Evolutionary conservation across 495 filamentous ascomycete species (phyloP).

Genomic region (Neurospora sp.): DNA sequence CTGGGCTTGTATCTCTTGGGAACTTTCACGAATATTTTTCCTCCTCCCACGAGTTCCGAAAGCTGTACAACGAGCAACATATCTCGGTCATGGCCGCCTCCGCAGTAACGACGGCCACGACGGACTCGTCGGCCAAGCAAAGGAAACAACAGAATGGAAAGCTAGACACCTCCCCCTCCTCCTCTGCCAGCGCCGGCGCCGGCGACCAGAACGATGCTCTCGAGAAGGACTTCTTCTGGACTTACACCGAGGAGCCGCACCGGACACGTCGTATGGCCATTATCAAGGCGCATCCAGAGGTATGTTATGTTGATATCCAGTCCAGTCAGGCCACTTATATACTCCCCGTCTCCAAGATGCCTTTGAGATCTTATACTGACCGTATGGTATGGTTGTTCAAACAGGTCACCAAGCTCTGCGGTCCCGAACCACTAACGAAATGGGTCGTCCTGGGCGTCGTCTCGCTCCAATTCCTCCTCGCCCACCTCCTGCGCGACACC

Average conservation of each 20-base stretch:
- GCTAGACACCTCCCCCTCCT: neutral
- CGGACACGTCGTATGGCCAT: conserved; percentile 81
- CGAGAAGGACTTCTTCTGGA: conserved; percentile 65
- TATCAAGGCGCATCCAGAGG: conserved; percentile 97
- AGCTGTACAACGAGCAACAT: neutral
- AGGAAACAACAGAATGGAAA: neutral
- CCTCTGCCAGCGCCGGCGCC: neutral
- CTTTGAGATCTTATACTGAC: neutral
- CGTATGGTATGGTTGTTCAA: neutral
- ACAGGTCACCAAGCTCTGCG: conserved; percentile 94
- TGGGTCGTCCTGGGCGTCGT: conserved; percentile 83
- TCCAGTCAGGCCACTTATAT: neutral
- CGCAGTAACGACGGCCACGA: neutral
- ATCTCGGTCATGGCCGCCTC: neutral
- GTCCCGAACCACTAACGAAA: conserved; percentile 91
- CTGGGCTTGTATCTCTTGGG: neutral
- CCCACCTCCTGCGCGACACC: conserved; percentile 68
- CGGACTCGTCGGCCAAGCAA: neutral
- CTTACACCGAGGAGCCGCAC: conserved; percentile 97
- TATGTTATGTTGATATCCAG: conserved; percentile 22
- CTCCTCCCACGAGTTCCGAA: neutral
- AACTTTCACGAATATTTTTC: neutral
- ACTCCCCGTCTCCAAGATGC: neutral
- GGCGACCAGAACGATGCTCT: conserved; percentile 18
- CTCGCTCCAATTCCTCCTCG: conserved; percentile 66